phyloP scores from a whole-genome alignment of 208 protist species.

The Trypanosoma mega region DNA sequence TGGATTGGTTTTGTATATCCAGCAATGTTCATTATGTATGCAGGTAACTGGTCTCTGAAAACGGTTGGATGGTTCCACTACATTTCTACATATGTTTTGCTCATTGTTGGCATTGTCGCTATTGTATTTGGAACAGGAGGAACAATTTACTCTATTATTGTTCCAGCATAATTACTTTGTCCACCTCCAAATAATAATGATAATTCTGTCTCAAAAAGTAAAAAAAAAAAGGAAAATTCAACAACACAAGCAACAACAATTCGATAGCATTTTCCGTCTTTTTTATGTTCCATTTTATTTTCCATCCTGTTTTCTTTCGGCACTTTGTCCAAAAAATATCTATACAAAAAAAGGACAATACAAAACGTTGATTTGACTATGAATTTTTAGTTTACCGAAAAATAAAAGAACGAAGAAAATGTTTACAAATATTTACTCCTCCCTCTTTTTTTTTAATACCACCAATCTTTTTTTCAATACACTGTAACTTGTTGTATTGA shows the following conservation, averaged over 20 bases:
- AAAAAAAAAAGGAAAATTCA: slow-evolving; percentile 5
- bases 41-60: slow-evolving; percentile 49
- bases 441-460: too few species aligned
- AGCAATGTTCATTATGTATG: slow-evolving; percentile 83
- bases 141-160: slow-evolving; percentile 43
- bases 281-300: too few species aligned
- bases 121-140: slow-evolving; percentile 69
- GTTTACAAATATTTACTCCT: too few species aligned
- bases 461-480: too few species aligned
- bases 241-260: too few species aligned
- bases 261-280: too few species aligned
- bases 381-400: too few species aligned
- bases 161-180: neutral
- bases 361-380: too few species aligned
- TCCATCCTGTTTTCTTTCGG: neutral
- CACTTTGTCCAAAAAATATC: too few species aligned
- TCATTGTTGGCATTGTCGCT: slow-evolving; percentile 67
- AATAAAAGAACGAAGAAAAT: too few species aligned
- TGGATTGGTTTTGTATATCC: slow-evolving; percentile 85
- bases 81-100: slow-evolving; percentile 66
- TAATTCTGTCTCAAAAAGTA: neutral
- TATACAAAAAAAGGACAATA: too few species aligned
- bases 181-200: neutral
- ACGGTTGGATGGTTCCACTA: slow-evolving; percentile 70
- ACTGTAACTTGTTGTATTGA: too few species aligned